Conservation (phyloP, 805 yeast genomes). For the Novakomyces olei region DNA sequence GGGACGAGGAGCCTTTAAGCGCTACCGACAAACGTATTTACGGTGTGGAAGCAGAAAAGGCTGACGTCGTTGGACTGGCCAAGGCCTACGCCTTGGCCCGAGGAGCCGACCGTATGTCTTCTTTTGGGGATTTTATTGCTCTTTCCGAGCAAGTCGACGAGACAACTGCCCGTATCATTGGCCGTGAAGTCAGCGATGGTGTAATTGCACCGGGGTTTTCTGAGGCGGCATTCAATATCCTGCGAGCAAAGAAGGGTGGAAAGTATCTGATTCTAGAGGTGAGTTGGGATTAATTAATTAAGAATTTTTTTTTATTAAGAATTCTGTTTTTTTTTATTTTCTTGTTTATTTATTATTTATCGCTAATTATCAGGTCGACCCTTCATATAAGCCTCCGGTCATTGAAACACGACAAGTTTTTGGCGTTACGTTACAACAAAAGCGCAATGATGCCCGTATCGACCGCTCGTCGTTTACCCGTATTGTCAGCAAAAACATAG, state of each 20-base stretch:
- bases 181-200: constrained; percentile 96
- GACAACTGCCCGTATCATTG: constrained; percentile 89
- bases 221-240: constrained; percentile 73
- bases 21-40: constrained; percentile 87
- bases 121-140: constrained; percentile 96
- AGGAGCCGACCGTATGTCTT: constrained; percentile 99
- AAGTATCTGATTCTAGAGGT: constrained; percentile 87
- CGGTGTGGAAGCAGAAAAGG: constrained; percentile 68
- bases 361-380: constrained; percentile 97
- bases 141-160: constrained; percentile 87
- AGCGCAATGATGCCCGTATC: constrained; percentile 93
- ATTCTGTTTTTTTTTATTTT: no score
- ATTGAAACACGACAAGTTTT: constrained; percentile 85
- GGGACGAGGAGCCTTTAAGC: constrained; percentile 69
- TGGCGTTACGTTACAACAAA: constrained; percentile 87
- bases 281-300: no score
- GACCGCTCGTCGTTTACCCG: constrained; percentile 78
- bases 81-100: constrained; percentile 98
- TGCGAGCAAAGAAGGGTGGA: constrained; percentile 86
- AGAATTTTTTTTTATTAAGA: no score
- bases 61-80: constrained; percentile 71
- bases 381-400: constrained; percentile 63
- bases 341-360: no score
- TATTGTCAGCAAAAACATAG: constrained; percentile 69
- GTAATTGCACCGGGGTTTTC: constrained; percentile 94